Base-by-base conservation (phyloP, 2,329 filamentous ascomycete species). In the Pestalotiopsis sp. region DNA sequence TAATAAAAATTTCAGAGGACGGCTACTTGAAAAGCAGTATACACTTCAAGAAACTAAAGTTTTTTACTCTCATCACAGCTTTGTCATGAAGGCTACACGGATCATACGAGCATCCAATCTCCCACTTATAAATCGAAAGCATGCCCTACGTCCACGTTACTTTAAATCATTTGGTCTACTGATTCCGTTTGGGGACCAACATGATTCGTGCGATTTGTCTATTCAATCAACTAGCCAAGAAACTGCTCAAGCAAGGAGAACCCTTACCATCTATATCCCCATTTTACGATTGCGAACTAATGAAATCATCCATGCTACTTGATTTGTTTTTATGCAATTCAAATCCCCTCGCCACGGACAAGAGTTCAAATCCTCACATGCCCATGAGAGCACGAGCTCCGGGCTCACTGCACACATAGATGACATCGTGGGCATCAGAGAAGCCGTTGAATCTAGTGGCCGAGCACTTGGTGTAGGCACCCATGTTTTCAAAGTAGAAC, bases 401-500 rank as follows among this genome's bases (percentile, higher is more conserved):
- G 22, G 92, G 88, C 88, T 99, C 96, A 81, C 94, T 98, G 79
- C 92, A 97, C 73, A 98, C 92, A 78, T 98, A 98, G 72, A 98
- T 90, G 71, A 97, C 92, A 75, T 97, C 92, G 80, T 99, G 96
- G 74, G 90, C 87, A 81, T 98, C 93, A 66, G 91, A 92, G 82
- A 98, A 99, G 71, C 96, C 96, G 74, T 99, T 99, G 90, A 99
- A 99, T 77, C 92, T 91, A 67, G 96, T 99, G 71, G 96, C 95
- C 69, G 94, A 98, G 86, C 95, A 98, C 86, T 94, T 97, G 74
- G 96, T 98, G 81, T 99, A 99, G 26, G 96, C 95, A 66, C 96
- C 96, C 96, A 99, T 99, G 70, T 97, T 90, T 83, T 98, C 94
- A 81, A 99, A 99, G 84, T 97, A 99, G 66, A 99, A 86, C 96